These are phyloP conservation scores for Ustanciosporium gigantosporum DNA, from an alignment of 1,284 basidiomycete species.

Conservation along the genomic window DNA sequence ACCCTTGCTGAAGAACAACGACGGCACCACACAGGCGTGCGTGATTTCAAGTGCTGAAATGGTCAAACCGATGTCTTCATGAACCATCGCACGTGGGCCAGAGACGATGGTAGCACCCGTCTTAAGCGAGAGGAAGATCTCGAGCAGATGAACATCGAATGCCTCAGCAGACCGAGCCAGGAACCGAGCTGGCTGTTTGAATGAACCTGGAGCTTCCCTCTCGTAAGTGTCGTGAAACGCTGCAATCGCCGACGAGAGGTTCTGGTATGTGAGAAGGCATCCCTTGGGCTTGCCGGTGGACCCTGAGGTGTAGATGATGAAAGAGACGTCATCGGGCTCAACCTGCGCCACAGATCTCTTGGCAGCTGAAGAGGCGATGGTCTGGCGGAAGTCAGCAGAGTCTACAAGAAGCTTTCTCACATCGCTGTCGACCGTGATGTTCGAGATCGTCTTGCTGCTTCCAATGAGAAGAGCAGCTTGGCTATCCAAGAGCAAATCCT, in stretches of 20 bases:
- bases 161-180: conserved; percentile 57
- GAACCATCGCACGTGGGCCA: conserved; percentile 45
- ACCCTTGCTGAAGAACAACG: conserved; percentile 53
- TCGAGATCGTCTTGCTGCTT: not conserved
- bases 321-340: conserved; percentile 39
- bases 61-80: conserved; percentile 53
- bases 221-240: conserved; percentile 41
- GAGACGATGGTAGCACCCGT: conserved; percentile 57
- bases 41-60: conserved; percentile 46
- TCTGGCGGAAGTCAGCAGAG: conserved; percentile 6
- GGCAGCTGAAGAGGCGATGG: not conserved
- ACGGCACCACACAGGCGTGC: conserved; percentile 58
- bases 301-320: conserved; percentile 58
- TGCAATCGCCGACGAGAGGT: conserved; percentile 47
- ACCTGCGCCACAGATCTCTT: not conserved
- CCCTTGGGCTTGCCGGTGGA: conserved; percentile 57
- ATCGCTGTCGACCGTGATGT: not conserved
- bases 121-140: conserved; percentile 55
- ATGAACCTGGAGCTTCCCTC: conserved; percentile 34
- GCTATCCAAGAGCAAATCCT: conserved; percentile 49
- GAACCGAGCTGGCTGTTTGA: conserved; percentile 36
- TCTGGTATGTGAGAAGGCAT: conserved; percentile 46
- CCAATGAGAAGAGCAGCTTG: conserved; percentile 33
- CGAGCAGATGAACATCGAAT: conserved; percentile 59
- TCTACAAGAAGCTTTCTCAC: conserved; percentile 6